Conservation (phyloP, 2,329 filamentous ascomycete genomes). For the Parafenestella ontariensis region DNA sequence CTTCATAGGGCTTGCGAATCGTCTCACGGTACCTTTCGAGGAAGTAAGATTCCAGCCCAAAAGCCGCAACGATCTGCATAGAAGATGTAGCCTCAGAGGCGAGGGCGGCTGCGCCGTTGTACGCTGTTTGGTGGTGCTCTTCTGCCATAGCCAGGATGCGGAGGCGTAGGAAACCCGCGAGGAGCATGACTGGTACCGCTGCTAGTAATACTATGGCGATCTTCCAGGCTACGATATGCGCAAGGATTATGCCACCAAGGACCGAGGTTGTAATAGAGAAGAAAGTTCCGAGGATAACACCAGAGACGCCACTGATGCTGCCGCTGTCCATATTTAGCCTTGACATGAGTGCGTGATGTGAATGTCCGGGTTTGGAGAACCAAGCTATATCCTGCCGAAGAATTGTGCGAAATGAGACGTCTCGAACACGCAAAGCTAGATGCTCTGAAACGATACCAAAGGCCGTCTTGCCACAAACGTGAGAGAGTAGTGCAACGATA, state of each 20-base stretch:
- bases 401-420: slow-evolving; percentile 58
- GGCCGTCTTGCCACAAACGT: slow-evolving; percentile 53
- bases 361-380: slow-evolving; percentile 54
- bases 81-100: slow-evolving; percentile 72
- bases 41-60: slow-evolving; percentile 52
- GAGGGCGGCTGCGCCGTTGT: slow-evolving; percentile 67
- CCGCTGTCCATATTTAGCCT: slow-evolving; percentile 58
- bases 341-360: slow-evolving; percentile 54
- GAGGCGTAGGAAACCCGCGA: slow-evolving; percentile 56
- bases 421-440: slow-evolving; percentile 54
- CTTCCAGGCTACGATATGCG: slow-evolving; percentile 59
- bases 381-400: slow-evolving; percentile 63
- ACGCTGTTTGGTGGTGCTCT: slow-evolving; percentile 69
- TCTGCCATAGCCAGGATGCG: slow-evolving; percentile 64
- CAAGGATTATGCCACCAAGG: slow-evolving; percentile 56
- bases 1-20: slow-evolving; percentile 50
- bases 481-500: slow-evolving; percentile 56
- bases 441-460: slow-evolving; percentile 59
- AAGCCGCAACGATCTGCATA: slow-evolving; percentile 65
- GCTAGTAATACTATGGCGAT: slow-evolving; percentile 59
- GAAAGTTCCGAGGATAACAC: slow-evolving; percentile 59
- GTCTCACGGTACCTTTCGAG: slow-evolving; percentile 47
- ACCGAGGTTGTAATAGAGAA: slow-evolving; percentile 57
- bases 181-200: slow-evolving; percentile 57
- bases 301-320: slow-evolving; percentile 57